These are phyloP conservation scores for Tetrahymena borealis DNA, from an alignment of 73 alveolate species.

Conservation along the genomic window DNA sequence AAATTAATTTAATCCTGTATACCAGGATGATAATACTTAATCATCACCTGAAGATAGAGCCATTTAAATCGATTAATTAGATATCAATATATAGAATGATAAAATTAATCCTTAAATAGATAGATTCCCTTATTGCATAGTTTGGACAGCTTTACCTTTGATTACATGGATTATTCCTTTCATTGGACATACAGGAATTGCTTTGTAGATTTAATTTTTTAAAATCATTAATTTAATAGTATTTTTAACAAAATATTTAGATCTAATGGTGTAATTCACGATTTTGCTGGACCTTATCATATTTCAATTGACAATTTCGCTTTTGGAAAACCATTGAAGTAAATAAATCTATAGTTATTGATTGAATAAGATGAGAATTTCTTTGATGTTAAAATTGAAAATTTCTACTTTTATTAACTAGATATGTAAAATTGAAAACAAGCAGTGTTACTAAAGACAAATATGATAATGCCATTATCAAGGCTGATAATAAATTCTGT, in stretches of 20 bases:
- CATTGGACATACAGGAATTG: slow-evolving; percentile 94
- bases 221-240: neutral
- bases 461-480: slow-evolving; percentile 11
- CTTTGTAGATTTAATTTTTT: neutral
- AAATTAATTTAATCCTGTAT: neutral
- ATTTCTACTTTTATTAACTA: too few species aligned
- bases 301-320: slow-evolving; percentile 87
- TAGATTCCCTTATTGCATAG: slow-evolving; percentile 86
- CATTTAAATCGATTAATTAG: neutral
- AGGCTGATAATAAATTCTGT: slow-evolving; percentile 23
- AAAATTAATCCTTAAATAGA: slow-evolving; percentile 2
- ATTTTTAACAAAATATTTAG: slow-evolving; percentile 8
- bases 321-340: slow-evolving; percentile 87
- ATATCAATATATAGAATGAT: neutral
- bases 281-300: slow-evolving; percentile 91
- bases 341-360: slow-evolving; percentile 52
- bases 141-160: slow-evolving; percentile 92
- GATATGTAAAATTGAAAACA: neutral
- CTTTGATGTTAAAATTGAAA: too few species aligned
- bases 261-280: slow-evolving; percentile 85
- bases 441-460: neutral
- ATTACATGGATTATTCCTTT: slow-evolving; percentile 79
- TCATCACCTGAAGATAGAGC: neutral
- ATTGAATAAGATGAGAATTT: neutral
- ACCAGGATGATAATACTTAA: neutral